These are phyloP conservation scores for Lasiodiplodia hormozganensis DNA, from an alignment of 2,329 filamentous ascomycete genomes.

Conservation along the genomic window DNA sequence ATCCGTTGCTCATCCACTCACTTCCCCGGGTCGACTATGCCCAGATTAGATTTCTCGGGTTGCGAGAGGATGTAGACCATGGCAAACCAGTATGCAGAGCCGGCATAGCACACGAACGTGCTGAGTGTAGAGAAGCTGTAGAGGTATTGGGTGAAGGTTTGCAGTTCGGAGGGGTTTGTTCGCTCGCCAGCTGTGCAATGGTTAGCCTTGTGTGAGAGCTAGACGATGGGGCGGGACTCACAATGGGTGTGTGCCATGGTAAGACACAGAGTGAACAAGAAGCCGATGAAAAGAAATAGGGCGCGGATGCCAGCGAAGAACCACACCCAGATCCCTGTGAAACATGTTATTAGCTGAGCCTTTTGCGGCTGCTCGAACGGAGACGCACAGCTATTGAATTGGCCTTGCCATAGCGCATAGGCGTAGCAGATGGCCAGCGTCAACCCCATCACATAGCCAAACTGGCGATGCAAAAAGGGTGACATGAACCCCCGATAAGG, in stretches of 20 bases:
- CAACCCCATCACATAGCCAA: conserved; percentile 76
- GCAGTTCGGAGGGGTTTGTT: conserved; percentile 72
- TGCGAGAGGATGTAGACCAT: conserved; percentile 81
- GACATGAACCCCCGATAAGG: conserved; percentile 91
- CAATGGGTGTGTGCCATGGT: conserved; percentile 83
- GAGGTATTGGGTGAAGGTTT: conserved; percentile 67
- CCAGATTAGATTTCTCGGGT: conserved; percentile 66
- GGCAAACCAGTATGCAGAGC: conserved; percentile 81
- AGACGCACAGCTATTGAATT: conserved; percentile 68
- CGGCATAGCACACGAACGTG: conserved; percentile 76
- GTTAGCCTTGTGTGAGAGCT: conserved; percentile 9
- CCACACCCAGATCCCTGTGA: conserved; percentile 82
- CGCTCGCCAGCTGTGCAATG: conserved; percentile 50
- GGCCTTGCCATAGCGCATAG: conserved; percentile 73
- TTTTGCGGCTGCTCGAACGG: not conserved
- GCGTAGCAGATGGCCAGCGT: conserved; percentile 75
- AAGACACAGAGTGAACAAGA: conserved; percentile 80
- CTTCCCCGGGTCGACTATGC: conserved; percentile 74
- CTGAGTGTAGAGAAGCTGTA: conserved; percentile 68
- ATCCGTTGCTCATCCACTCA: not conserved
- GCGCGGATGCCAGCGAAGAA: conserved; percentile 85
- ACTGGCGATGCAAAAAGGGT: conserved; percentile 84
- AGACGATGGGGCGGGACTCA: conserved; percentile 8
- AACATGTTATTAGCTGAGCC: conserved; percentile 31
- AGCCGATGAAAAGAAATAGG: conserved; percentile 75